These are phyloP conservation scores for Cutaneotrichosporon dermatis DNA, from an alignment of 1,284 basidiomycete genomes.

Conservation along the genomic window DNA sequence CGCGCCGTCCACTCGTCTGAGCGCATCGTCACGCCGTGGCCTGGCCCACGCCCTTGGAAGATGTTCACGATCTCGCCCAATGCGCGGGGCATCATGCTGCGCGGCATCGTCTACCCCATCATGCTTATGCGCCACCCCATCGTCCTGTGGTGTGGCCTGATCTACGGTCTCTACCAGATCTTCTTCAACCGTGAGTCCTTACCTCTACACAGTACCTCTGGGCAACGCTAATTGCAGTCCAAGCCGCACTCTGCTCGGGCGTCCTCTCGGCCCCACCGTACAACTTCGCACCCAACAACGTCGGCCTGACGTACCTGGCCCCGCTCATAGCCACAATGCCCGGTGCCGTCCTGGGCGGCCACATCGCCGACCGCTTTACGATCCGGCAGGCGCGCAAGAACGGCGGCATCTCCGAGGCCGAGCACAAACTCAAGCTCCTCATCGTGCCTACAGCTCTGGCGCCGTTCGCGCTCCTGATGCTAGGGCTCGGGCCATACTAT, in stretches of 20 bases:
- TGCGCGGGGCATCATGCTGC: slow-evolving; percentile 15
- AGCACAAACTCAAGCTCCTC: slow-evolving; percentile 20
- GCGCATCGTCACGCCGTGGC: slow-evolving; percentile 11
- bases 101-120: slow-evolving; percentile 18
- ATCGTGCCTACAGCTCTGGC: slow-evolving; percentile 12
- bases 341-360: slow-evolving; percentile 13
- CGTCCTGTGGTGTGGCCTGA: slow-evolving; percentile 17
- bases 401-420: slow-evolving; percentile 22
- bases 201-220: too few relatives aligned
- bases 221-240: slow-evolving; percentile 3
- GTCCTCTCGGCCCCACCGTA: slow-evolving; percentile 20
- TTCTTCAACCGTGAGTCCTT: slow-evolving; percentile 18
- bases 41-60: slow-evolving; percentile 12
- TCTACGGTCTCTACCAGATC: slow-evolving; percentile 21
- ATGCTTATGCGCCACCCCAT: slow-evolving; percentile 13
- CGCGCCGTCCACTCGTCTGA: neutral
- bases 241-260: slow-evolving; percentile 20
- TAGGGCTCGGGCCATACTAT: slow-evolving; percentile 22
- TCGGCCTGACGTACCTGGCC: slow-evolving; percentile 22
- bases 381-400: slow-evolving; percentile 8
- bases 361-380: slow-evolving; percentile 12
- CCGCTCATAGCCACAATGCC: slow-evolving; percentile 23
- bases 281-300: slow-evolving; percentile 20
- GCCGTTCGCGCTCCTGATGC: slow-evolving; percentile 23
- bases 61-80: slow-evolving; percentile 11